phyloP scores from a whole-genome alignment of 495 filamentous ascomycete species.

The Talaromyces liani region DNA sequence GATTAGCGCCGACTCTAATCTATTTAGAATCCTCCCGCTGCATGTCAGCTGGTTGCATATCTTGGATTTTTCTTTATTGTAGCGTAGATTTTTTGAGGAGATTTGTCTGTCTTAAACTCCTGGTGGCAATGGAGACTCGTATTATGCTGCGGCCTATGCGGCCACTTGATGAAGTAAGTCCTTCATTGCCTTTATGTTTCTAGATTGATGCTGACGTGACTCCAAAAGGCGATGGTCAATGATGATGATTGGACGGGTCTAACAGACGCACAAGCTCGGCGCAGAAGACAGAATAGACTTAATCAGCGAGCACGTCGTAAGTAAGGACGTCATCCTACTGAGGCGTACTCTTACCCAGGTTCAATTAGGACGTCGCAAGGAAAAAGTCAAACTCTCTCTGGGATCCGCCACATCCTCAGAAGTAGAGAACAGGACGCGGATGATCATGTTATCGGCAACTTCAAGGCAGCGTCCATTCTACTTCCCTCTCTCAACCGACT shows the following conservation, averaged over 20 bases:
- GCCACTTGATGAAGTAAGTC: constrained; percentile 1
- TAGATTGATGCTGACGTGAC: background rate
- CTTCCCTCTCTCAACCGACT: constrained; percentile 13
- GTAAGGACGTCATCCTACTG: too few species aligned
- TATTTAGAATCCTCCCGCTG: background rate
- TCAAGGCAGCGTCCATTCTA: background rate
- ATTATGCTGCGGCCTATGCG: constrained; percentile 3
- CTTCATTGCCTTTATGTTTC: too few species aligned
- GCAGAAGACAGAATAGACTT: constrained; percentile 14
- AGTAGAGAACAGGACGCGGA: background rate
- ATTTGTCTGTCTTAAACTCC: background rate
- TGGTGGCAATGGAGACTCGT: background rate
- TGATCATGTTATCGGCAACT: background rate
- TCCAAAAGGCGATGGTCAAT: background rate
- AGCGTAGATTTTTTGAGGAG: background rate
- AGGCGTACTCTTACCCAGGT: too few species aligned
- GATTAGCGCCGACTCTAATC: background rate
- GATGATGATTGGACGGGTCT: constrained; percentile 19
- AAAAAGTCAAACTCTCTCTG: background rate
- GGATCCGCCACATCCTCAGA: background rate
- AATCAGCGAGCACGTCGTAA: constrained; percentile 15
- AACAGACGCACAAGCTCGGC: constrained; percentile 11
- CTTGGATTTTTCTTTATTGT: background rate
- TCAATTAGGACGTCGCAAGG: background rate
- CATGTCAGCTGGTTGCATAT: constrained; percentile 5